Percentiles rank a stretch among this genome's conserved stretches.
Evolutionary conservation across 371 early-diverging fungal species (phyloP).

Genomic region (Rhizopus delemar): DNA sequence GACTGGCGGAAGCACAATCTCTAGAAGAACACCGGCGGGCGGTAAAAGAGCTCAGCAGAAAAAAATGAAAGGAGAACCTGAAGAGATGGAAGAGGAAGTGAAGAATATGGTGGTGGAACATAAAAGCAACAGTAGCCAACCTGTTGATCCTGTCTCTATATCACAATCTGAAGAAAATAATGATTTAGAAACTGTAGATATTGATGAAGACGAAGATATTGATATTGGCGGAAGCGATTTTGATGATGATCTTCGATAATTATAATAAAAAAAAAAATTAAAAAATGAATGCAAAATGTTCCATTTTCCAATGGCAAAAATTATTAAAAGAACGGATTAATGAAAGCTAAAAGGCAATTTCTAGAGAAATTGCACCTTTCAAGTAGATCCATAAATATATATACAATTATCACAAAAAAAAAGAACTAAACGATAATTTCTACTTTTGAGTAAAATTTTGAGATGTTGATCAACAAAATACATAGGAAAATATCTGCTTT

Average conservation of each 20-base stretch:
- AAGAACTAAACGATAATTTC: too few species aligned
- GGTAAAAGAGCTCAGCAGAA: slow-evolving; percentile 2
- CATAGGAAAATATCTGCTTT: too few species aligned
- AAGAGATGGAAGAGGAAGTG: slow-evolving; percentile 4
- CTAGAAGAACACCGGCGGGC: neutral
- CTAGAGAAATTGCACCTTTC: too few species aligned
- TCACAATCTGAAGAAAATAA: neutral
- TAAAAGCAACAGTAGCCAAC: slow-evolving; percentile 1
- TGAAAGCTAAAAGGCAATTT: too few species aligned
- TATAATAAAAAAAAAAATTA: neutral
- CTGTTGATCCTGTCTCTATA: neutral
- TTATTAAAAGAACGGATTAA: too few species aligned
- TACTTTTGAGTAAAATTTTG: too few species aligned
- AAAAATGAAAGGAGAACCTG: slow-evolving; percentile 1
- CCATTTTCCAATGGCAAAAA: too few species aligned
- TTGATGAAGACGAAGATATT: slow-evolving; percentile 66
- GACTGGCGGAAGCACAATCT: neutral
- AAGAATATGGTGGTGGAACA: slow-evolving; percentile 5
- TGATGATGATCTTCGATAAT: slow-evolving; percentile 57
- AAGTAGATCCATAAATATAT: too few species aligned
- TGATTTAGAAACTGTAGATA: slow-evolving; percentile 22
- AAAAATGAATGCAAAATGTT: too few species aligned
- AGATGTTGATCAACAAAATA: too few species aligned
- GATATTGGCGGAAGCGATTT: slow-evolving; percentile 68
- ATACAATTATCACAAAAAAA: too few species aligned